Base-by-base conservation (phyloP, 1,284 basidiomycete species). In the Ustilago xerochloae region DNA sequence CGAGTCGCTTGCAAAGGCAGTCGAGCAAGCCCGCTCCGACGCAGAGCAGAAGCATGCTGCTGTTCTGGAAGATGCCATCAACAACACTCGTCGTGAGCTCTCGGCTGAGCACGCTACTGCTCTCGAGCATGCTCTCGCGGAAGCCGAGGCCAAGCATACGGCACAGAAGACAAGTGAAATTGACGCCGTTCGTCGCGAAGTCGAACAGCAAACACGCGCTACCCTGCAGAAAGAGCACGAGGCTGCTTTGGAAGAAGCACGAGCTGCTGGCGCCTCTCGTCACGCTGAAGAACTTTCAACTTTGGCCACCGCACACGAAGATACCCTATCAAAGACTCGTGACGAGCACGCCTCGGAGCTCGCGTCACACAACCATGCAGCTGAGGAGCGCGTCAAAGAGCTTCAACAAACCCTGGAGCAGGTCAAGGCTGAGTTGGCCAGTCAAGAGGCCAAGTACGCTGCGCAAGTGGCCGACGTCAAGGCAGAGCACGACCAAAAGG, bases 401-500 rank as follows among this genome's bases (percentile, higher is more conserved):
- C 55, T 68, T 29, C 63, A 64, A 20, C 54, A 72, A 28, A 36
- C 59, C 45, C 29, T 78, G 36, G 65, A 69, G 10, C 29, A 63
- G 53, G 49, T 64, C 47, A 66, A 72, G 58, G 57, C 66, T 12
- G 72, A 69, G 45, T 63, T 75, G 12, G 62, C 58, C 7, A 35
- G 56, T 22, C 65, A 72, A 45, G 65, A 78, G 32, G 46, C 52
- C 54, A 65, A 69, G 43, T 69, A 72, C 38, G 65, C 57, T 22
- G 66, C 63, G 15, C 63, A 77, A 54, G 51, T 72, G 2, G 70
- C 69, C 47, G 67, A 77, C 26, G 58, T 69, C 46, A 63, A 77
- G 53, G 72, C 65, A 9, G 63, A 78, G 55, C 66, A 69, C 45
- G 72, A 75, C 30, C 52, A 63, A 29, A 73, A 79, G 61, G 52